phyloP scores from a whole-genome alignment of 768 basidiomycete species.

The Brasilioporus rufonigricans region DNA sequence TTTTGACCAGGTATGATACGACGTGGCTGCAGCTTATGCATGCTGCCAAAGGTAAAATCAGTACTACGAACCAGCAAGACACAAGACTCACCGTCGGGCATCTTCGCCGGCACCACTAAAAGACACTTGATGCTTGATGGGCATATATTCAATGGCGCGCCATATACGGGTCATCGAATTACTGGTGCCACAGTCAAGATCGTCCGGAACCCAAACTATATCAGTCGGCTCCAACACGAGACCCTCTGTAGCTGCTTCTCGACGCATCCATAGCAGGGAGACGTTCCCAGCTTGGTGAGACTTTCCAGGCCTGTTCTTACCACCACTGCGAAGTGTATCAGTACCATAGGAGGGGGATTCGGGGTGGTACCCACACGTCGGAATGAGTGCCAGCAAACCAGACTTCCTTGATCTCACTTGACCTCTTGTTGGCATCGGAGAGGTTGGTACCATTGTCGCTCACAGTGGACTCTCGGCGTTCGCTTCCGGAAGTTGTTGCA shows the following conservation, averaged over 20 bases:
- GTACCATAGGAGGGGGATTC: too few relatives aligned
- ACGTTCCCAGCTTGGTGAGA: conserved; percentile 24
- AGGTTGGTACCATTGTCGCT: not conserved
- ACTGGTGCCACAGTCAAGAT: conserved; percentile 21
- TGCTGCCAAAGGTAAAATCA: conserved; percentile 5
- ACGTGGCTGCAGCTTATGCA: conserved; percentile 19
- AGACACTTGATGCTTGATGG: conserved; percentile 24
- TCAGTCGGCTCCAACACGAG: conserved; percentile 27
- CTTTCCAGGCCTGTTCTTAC: conserved; percentile 21
- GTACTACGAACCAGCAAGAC: not conserved
- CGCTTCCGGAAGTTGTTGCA: not conserved
- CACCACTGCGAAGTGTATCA: conserved; percentile 14
- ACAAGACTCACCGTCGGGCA: conserved; percentile 13
- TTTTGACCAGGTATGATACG: conserved; percentile 30
- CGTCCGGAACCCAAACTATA: conserved; percentile 28
- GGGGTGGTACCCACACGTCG: conserved; percentile 27
- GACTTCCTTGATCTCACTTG: conserved; percentile 51
- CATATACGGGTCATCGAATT: conserved; percentile 20
- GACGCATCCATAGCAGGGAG: conserved; percentile 35
- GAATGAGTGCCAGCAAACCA: conserved; percentile 58
- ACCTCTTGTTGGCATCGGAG: not conserved
- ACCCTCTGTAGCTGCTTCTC: conserved; percentile 27
- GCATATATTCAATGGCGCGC: conserved; percentile 19
- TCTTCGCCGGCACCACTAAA: conserved; percentile 19
- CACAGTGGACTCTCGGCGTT: not conserved